Base-by-base conservation (phyloP, 2,329 filamentous ascomycete genomes). In the Cladophialophora carrionii region DNA sequence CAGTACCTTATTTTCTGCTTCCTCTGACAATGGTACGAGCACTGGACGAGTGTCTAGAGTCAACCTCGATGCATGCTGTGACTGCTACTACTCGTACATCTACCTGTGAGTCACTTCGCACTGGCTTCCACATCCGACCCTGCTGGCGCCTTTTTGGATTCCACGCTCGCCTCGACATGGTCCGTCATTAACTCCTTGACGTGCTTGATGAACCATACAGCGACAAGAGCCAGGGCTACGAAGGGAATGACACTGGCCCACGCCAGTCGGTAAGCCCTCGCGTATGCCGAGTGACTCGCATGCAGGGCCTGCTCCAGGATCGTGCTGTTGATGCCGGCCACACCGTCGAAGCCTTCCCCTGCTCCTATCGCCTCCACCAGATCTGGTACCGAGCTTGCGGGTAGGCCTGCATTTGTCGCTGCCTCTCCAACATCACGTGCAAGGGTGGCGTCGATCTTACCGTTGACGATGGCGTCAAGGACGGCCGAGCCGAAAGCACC, bases 141-240 rank as follows among this genome's bases (percentile, higher is more conserved):
- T 7, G 56, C 24, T 9, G 4, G 22, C 22, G 24, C 26, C 22
- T 43, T 29, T 8, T 71, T 49, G 37, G 24, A 26, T 41, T 84
- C 82, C 9, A 84, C 80, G 1, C 80, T 83, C 29, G 82, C 82
- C 72, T 84, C 82, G 8, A 84, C 78, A 72, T 82, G 79, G 67
- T 84, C 82, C 22, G 81, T 84, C 82, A 84, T 84, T 51, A 84
- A 72, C 57, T 83, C 80, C 65, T 78, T 79, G 0, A 84, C 82
- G 0, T 80, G 80, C 57, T 79, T 80, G 72, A 84, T 70, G 60
- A 78, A 77, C 10, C 72, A 74, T 5, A 84, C 77, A 0, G 78
- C 76, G 1, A 80, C 74, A 3, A 82, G 73, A 1, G 81, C 82
- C 32, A 84, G 67, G 4, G 83, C 80, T 1, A 84, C 79, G 71